These are phyloP conservation scores for Rhodotorula diobovata DNA, from an alignment of 768 basidiomycete genomes.

Conservation along the genomic window DNA sequence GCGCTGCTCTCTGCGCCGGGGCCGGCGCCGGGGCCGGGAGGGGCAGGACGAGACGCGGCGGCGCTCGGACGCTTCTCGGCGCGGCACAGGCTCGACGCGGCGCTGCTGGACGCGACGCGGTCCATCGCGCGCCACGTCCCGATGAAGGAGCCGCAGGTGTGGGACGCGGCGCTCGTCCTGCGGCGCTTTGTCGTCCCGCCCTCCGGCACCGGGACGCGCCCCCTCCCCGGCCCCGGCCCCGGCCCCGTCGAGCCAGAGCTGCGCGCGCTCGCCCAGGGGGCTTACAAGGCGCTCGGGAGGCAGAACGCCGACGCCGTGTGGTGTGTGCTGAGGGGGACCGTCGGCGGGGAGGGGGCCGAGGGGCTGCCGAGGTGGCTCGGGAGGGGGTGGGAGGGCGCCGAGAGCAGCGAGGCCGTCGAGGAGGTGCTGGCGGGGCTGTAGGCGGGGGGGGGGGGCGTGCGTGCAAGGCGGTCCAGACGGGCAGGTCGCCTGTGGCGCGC, in stretches of 20 bases:
- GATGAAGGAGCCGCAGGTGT: constrained; percentile 64
- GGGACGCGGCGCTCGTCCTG: constrained; percentile 74
- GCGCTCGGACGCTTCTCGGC: constrained; percentile 55
- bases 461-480: no score
- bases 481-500: no score
- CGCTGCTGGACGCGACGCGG: constrained; percentile 69
- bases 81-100: constrained; percentile 72
- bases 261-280: constrained; percentile 59
- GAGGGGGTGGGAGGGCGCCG: constrained; percentile 12
- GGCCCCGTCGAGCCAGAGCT: constrained; percentile 66
- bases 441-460: no score
- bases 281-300: constrained; percentile 61
- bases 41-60: constrained; percentile 58
- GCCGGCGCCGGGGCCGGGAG: constrained; percentile 58
- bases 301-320: constrained; percentile 79
- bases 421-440: background rate
- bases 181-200: constrained; percentile 74
- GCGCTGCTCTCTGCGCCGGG: constrained; percentile 53
- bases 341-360: background rate
- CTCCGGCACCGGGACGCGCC: no score
- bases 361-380: constrained; percentile 9
- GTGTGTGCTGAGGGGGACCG: constrained; percentile 57
- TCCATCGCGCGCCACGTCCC: constrained; percentile 63
- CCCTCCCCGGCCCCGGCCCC: no score
- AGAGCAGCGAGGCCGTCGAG: constrained; percentile 1